Conservation (phyloP, 1,139 yeast species). For the Magnusiomyces tetraspermus region DNA sequence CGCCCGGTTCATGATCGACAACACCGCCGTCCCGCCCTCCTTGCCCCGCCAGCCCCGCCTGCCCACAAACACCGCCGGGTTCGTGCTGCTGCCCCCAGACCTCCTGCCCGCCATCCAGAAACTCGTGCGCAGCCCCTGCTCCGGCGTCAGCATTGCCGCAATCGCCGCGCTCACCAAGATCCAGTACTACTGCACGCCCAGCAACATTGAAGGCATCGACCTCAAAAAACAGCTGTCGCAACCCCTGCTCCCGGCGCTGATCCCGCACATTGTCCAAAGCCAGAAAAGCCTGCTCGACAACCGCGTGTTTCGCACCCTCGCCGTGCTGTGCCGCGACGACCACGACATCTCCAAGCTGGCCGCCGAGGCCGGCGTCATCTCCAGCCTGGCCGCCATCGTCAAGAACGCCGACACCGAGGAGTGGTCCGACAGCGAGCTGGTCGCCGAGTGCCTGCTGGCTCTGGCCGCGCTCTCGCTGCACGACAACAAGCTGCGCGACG, state of each 20-base stretch:
- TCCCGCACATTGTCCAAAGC: conserved; percentile 25
- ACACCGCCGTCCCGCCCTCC: conserved; percentile 22
- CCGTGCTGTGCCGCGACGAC: conserved; percentile 28
- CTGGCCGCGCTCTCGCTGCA: conserved; percentile 32
- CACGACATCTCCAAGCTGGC: conserved; percentile 29
- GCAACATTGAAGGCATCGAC: conserved; percentile 13
- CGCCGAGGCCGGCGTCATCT: conserved; percentile 31
- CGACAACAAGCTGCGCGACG: conserved; percentile 28
- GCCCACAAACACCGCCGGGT: too few relatives aligned
- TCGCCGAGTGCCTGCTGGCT: conserved; percentile 26
- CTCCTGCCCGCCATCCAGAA: too few relatives aligned
- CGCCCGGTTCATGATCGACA: conserved; percentile 22
- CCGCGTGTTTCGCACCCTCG: conserved; percentile 25
- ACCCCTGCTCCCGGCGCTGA: conserved; percentile 30
- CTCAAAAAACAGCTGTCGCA: conserved; percentile 22
- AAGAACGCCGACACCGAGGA: conserved; percentile 17
- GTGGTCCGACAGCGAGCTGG: conserved; percentile 21
- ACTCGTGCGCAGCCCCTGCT: conserved; percentile 23
- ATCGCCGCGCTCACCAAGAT: conserved; percentile 28
- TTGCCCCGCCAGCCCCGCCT: conserved; percentile 29
- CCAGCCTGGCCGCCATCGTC: conserved; percentile 21
- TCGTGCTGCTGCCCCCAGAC: too few relatives aligned
- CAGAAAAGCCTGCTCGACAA: conserved; percentile 21
- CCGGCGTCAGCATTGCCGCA: conserved; percentile 28
- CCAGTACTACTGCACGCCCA: conserved; percentile 19